Percentiles rank a stretch among this genome's conserved stretches.
phyloP scores from a whole-genome alignment of 2,329 filamentous ascomycete genomes.

The Gnomoniopsis smithogilvyi region DNA sequence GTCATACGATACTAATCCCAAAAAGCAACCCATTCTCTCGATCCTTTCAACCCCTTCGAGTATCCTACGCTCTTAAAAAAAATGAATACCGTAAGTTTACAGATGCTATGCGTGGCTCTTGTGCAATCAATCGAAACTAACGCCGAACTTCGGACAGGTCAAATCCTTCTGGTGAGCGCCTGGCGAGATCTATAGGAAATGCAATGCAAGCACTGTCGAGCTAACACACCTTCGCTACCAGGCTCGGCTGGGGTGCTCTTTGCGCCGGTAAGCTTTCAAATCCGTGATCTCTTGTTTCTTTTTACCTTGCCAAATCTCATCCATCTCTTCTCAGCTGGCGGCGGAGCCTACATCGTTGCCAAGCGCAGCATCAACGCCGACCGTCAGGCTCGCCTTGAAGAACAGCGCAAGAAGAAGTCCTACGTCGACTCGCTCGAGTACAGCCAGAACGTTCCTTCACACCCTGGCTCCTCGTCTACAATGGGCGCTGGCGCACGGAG shows the following conservation, averaged over 20 bases:
- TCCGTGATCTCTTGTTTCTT: not conserved
- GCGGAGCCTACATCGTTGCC: constrained; percentile 90
- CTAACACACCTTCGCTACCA: constrained; percentile 34
- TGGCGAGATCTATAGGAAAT: not conserved
- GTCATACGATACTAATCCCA: no score
- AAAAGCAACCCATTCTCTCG: not conserved
- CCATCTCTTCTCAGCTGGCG: constrained; percentile 62
- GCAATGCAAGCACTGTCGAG: not conserved
- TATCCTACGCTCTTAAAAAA: constrained; percentile 18
- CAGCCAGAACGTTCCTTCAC: constrained; percentile 33
- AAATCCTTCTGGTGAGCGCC: constrained; percentile 60
- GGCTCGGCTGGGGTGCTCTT: constrained; percentile 88
- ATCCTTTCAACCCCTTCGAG: not conserved
- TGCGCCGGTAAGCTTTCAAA: constrained; percentile 64
- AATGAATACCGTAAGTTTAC: constrained; percentile 54
- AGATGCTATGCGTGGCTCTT: not conserved
- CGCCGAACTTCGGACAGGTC: constrained; percentile 37
- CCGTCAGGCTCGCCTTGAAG: constrained; percentile 68
- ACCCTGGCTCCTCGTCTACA: constrained; percentile 31
- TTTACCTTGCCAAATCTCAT: not conserved
- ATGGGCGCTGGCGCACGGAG: constrained; percentile 35
- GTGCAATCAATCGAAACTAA: constrained; percentile 6
- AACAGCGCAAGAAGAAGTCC: constrained; percentile 62
- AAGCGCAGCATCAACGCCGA: constrained; percentile 94
- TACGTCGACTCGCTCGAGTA: constrained; percentile 54